These are phyloP conservation scores for Pisolithus albus DNA, from an alignment of 768 basidiomycete genomes.

Conservation along the genomic window DNA sequence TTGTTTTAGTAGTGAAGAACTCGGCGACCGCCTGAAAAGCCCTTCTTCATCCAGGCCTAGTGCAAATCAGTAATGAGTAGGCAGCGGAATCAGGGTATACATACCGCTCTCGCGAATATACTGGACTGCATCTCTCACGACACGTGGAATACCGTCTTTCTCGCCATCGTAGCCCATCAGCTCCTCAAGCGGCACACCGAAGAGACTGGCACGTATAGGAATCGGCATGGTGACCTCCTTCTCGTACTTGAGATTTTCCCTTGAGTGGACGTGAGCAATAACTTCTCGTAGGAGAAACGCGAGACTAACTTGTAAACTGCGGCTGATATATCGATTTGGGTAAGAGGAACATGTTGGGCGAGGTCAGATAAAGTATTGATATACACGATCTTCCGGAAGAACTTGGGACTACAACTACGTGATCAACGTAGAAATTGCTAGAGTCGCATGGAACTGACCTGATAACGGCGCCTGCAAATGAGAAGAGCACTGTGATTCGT, in stretches of 20 bases:
- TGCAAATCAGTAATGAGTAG: not conserved
- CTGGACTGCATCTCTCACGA: slow-evolving; percentile 68
- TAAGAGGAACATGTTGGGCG: slow-evolving; percentile 71
- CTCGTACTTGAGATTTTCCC: slow-evolving; percentile 78
- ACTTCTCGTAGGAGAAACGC: not conserved
- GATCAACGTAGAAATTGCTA: not conserved
- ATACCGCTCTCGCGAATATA: slow-evolving; percentile 57
- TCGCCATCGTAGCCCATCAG: slow-evolving; percentile 81
- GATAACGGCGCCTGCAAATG: slow-evolving; percentile 80
- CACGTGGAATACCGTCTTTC: slow-evolving; percentile 75
- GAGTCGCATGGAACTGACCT: slow-evolving; percentile 39
- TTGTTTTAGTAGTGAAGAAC: slow-evolving; percentile 58
- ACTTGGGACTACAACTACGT: slow-evolving; percentile 63
- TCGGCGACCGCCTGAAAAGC: slow-evolving; percentile 77
- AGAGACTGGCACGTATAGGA: slow-evolving; percentile 54
- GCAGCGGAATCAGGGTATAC: not conserved
- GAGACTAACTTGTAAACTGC: slow-evolving; percentile 69
- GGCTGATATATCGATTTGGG: slow-evolving; percentile 80
- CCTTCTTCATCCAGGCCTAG: slow-evolving; percentile 65
- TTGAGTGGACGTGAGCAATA: slow-evolving; percentile 22
- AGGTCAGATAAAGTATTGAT: slow-evolving; percentile 72
- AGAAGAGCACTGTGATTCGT: slow-evolving; percentile 66
- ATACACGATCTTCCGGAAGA: slow-evolving; percentile 80
- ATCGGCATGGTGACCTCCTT: slow-evolving; percentile 59
- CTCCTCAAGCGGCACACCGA: slow-evolving; percentile 76